phyloP scores from a whole-genome alignment of 1,284 basidiomycete species.

The Ustilago curta region DNA sequence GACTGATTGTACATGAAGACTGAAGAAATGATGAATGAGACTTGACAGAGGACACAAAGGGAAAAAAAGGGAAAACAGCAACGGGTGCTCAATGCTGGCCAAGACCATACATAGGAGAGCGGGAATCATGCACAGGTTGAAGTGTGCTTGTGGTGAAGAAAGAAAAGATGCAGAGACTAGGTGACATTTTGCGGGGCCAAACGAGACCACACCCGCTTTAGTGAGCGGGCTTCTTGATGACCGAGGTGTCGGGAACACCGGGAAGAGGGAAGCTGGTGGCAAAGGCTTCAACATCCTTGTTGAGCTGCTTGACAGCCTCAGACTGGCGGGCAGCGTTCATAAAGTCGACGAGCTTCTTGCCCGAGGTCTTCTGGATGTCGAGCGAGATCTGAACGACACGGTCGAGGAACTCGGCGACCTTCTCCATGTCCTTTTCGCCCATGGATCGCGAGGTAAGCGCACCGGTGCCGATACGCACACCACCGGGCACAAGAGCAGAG shows the following conservation, averaged over 20 bases:
- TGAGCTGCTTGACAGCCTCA: slow-evolving; percentile 80
- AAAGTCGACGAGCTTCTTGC: slow-evolving; percentile 94
- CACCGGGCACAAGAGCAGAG: slow-evolving; percentile 95
- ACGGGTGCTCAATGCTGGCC: slow-evolving; percentile 17
- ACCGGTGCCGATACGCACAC: slow-evolving; percentile 94
- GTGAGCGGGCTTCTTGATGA: slow-evolving; percentile 63
- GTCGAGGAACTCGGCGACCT: slow-evolving; percentile 82
- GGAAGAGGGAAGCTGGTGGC: slow-evolving; percentile 91
- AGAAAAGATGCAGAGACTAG: slow-evolving; percentile 23
- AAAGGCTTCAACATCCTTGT: slow-evolving; percentile 81
- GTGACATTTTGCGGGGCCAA: slow-evolving; percentile 10
- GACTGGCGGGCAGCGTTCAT: slow-evolving; percentile 80
- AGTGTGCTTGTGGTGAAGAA: slow-evolving; percentile 42
- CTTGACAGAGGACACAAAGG: slow-evolving; percentile 4
- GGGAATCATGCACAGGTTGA: slow-evolving; percentile 55
- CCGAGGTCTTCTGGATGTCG: slow-evolving; percentile 86
- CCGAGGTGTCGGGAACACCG: slow-evolving; percentile 78
- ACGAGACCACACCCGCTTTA: slow-evolving; percentile 17
- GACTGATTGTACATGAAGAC: slow-evolving; percentile 45
- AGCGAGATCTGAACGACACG: slow-evolving; percentile 66
- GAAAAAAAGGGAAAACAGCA: slow-evolving; percentile 1
- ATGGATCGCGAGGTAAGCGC: slow-evolving; percentile 95
- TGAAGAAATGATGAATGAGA: slow-evolving; percentile 10
- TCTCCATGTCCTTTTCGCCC: slow-evolving; percentile 83
- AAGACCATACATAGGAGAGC: slow-evolving; percentile 10